A percentile compares a stretch with the other conserved stretches of the same genome.
Conservation (phyloP, 139 green algal genomes). For the Asterochloris sp. region DNA sequence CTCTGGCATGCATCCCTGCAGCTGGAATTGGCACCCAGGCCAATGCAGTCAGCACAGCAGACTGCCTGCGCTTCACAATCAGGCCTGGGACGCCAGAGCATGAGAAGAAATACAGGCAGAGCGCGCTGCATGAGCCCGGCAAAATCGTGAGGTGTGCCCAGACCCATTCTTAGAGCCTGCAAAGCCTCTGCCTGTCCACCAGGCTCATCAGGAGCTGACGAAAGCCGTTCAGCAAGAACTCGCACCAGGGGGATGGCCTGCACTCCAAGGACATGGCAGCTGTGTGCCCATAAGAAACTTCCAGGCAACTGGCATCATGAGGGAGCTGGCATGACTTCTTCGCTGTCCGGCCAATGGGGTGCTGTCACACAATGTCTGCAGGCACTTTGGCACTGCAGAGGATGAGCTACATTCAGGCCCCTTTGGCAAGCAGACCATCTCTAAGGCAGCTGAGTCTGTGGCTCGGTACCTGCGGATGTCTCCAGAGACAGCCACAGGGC, state of each 20-base stretch:
- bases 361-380: background rate
- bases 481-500: conserved; percentile 48
- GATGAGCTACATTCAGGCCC: conserved; percentile 39
- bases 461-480: conserved; percentile 43
- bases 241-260: too few species aligned
- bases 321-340: too few species aligned
- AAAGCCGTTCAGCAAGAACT: too few species aligned
- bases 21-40: conserved; percentile 11
- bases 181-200: too few species aligned
- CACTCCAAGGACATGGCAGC: too few species aligned
- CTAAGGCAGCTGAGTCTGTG: conserved; percentile 34
- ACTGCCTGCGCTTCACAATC: conserved; percentile 12
- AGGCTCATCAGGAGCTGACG: too few species aligned
- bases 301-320: too few species aligned
- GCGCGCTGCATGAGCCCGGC: conserved; percentile 58
- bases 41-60: conserved; percentile 13
- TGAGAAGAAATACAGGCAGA: conserved; percentile 59
- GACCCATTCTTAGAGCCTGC: too few species aligned
- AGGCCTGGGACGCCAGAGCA: conserved; percentile 47
- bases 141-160: conserved; percentile 28
- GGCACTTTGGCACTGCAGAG: conserved; percentile 47
- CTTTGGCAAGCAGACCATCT: conserved; percentile 44
- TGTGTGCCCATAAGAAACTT: too few species aligned
- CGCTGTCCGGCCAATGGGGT: too few species aligned
- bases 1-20: conserved; percentile 9